phyloP scores from a whole-genome alignment of 257 asterid species.

The Datura wrightii region DNA sequence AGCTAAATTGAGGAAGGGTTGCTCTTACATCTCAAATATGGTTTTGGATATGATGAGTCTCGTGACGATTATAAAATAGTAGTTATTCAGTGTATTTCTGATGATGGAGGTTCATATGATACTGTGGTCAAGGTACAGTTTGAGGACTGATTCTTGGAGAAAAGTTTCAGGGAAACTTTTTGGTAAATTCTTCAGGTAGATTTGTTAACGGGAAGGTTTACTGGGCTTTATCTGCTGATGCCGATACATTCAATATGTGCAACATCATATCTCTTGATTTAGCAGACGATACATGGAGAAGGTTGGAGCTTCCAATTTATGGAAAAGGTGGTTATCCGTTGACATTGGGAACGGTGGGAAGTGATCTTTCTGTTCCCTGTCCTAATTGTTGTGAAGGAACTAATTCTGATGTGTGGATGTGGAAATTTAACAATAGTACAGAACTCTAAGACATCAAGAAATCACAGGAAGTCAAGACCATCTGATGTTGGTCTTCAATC shows the following conservation, averaged over 20 bases:
- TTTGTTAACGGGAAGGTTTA: neutral
- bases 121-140: too few species aligned
- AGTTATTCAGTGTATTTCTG: too few species aligned
- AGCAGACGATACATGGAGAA: neutral
- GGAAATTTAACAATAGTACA: too few species aligned
- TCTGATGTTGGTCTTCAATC: too few species aligned
- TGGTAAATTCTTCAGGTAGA: neutral
- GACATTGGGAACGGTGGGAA: neutral
- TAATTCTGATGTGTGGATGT: neutral
- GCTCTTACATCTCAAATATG: too few species aligned
- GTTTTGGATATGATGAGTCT: too few species aligned
- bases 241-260: neutral
- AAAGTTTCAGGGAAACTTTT: neutral
- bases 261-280: conserved; percentile 14
- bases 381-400: neutral
- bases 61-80: too few species aligned
- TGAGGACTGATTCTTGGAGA: too few species aligned
- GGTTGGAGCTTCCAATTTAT: neutral
- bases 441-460: too few species aligned
- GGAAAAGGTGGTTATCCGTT: neutral
- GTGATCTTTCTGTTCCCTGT: neutral
- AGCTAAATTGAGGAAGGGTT: too few species aligned
- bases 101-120: too few species aligned
- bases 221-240: neutral
- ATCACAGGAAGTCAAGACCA: too few species aligned